phyloP scores from a whole-genome alignment of 371 early-diverging fungal species.

The Nosema granulosis region DNA sequence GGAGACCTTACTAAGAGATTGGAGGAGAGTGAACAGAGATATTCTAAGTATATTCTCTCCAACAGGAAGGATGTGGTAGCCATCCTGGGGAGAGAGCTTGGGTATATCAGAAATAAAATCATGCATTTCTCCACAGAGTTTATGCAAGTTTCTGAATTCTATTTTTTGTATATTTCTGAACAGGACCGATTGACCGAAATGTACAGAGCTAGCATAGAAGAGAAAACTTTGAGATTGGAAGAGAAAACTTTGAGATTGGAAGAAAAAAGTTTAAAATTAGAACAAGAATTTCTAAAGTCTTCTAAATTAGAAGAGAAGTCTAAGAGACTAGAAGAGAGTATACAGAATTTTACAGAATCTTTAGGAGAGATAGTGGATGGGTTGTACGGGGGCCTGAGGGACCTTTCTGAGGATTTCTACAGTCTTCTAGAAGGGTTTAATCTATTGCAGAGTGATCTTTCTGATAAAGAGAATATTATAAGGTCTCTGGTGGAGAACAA shows the following conservation, averaged over 20 bases:
- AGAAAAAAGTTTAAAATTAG: background rate
- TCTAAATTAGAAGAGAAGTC: too few relatives aligned
- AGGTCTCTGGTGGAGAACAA: slow-evolving; percentile 5
- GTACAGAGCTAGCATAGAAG: background rate
- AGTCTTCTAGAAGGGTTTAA: background rate
- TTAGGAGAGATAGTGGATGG: background rate
- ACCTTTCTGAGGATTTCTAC: background rate
- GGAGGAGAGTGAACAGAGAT: slow-evolving; percentile 24
- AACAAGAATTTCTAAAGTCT: too few relatives aligned
- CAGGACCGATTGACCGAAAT: background rate
- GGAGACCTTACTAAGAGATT: too few relatives aligned
- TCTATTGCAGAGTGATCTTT: background rate
- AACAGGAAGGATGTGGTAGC: slow-evolving; percentile 27
- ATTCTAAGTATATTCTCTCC: slow-evolving; percentile 29
- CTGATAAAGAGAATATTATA: background rate
- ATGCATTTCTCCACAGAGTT: background rate
- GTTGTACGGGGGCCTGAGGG: too few relatives aligned
- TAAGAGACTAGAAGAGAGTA: background rate
- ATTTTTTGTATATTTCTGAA: background rate
- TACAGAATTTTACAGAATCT: background rate
- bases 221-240: background rate
- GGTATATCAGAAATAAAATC: slow-evolving; percentile 10
- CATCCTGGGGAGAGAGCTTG: slow-evolving; percentile 41
- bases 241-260: background rate
- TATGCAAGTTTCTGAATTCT: background rate